Percentiles rank a stretch among this genome's conserved stretches.
Evolutionary conservation across 257 asterid genomes (phyloP).

Genomic region (Rubia yunnanensis): DNA sequence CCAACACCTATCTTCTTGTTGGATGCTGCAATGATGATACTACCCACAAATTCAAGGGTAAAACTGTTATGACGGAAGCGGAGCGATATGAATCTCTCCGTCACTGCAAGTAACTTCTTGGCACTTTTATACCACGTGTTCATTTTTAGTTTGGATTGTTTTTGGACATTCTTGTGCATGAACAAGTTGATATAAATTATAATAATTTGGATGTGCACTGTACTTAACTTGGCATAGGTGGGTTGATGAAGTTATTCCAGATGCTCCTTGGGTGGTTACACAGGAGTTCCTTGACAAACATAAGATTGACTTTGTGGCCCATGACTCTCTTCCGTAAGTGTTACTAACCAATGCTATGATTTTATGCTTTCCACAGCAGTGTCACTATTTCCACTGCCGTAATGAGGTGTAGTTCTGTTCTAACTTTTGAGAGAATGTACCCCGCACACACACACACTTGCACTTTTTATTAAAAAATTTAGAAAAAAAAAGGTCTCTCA

Average conservation of each 20-base stretch:
- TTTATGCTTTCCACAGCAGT: not conserved
- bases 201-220: not conserved
- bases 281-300: slow-evolving; percentile 91
- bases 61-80: slow-evolving; percentile 75
- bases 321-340: slow-evolving; percentile 94
- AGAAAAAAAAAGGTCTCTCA: not conserved
- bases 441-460: no score
- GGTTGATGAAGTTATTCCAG: slow-evolving; percentile 99
- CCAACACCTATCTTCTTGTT: slow-evolving; percentile 71
- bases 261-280: slow-evolving; percentile 92
- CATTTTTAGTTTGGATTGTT: not conserved
- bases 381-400: not conserved
- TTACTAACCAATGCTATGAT: slow-evolving; percentile 11
- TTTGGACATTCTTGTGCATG: not conserved
- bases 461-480: no score
- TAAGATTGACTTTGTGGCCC: slow-evolving; percentile 80
- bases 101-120: slow-evolving; percentile 52
- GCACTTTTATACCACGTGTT: not conserved
- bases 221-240: slow-evolving; percentile 40
- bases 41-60: slow-evolving; percentile 89
- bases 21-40: slow-evolving; percentile 89
- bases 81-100: slow-evolving; percentile 96
- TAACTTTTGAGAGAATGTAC: not conserved
- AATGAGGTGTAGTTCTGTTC: not conserved
- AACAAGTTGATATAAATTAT: not conserved